A percentile compares a stretch with the other conserved stretches of the same genome.
These are phyloP conservation scores for Acacia melanoxylon DNA, from an alignment of 306 rosid species.

Conservation along the genomic window DNA sequence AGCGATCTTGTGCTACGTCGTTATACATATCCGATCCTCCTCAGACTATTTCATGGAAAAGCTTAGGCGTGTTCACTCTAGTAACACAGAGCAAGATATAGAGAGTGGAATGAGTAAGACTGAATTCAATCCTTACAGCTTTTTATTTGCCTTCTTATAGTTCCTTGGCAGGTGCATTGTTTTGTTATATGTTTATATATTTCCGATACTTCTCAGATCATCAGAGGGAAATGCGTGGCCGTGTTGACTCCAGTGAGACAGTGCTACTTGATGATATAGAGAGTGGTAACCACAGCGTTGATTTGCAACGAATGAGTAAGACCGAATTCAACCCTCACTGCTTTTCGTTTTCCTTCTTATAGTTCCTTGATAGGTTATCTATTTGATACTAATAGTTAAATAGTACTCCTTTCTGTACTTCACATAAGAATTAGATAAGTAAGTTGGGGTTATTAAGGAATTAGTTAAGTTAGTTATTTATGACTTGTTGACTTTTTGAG, in stretches of 20 bases:
- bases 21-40: no score
- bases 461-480: no score
- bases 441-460: rapidly evolving
- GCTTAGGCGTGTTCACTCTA: no score
- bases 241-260: neutral
- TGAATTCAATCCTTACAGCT: no score
- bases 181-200: neutral
- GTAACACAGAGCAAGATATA: no score
- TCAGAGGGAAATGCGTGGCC: neutral
- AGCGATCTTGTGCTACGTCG: neutral
- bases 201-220: neutral
- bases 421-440: no score
- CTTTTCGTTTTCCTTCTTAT: neutral
- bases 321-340: neutral
- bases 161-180: no score
- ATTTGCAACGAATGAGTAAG: neutral
- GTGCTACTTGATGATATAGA: neutral
- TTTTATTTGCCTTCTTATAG: no score
- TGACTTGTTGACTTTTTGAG: neutral
- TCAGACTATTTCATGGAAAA: no score
- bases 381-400: neutral
- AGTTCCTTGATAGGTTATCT: neutral
- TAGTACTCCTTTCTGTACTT: neutral
- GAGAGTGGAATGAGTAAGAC: no score
- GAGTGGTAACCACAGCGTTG: neutral